Evolutionary conservation across 1,284 basidiomycete genomes (phyloP).

Genomic region (Puccinia polysora): DNA sequence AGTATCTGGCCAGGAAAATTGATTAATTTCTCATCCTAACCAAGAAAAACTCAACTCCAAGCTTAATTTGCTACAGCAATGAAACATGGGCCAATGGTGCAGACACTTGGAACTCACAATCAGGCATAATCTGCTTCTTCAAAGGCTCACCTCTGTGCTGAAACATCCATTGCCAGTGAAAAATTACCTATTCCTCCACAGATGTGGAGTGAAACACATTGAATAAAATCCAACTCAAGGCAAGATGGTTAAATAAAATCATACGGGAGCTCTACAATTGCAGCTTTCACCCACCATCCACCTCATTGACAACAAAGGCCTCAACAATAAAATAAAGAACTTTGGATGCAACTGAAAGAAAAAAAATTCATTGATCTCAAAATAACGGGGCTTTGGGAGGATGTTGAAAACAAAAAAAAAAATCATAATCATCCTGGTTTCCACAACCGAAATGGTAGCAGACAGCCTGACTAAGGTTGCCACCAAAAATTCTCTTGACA

Average conservation of each 20-base stretch:
- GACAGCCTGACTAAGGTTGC: not conserved
- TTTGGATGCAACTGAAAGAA: not conserved
- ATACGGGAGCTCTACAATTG: not conserved
- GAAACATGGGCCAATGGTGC: not conserved
- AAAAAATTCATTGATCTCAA: not conserved
- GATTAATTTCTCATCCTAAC: not conserved
- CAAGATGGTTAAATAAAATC: not conserved
- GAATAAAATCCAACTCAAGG: not conserved
- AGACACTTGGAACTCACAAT: not conserved
- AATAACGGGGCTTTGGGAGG: not conserved
- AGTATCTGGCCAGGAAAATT: not conserved
- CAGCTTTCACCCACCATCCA: not conserved
- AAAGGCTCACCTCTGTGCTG: not conserved
- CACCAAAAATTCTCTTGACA: not conserved
- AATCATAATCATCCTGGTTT: not conserved
- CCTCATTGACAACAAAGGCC: not conserved
- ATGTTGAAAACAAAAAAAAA: not conserved
- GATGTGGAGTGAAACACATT: not conserved
- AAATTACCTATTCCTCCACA: not conserved
- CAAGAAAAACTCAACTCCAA: not conserved
- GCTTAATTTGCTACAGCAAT: not conserved
- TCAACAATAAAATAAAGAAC: not conserved
- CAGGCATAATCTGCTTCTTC: not conserved
- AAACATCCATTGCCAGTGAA: not conserved
- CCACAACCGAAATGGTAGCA: not conserved